phyloP scores from a whole-genome alignment of 2,329 filamentous ascomycete species.

The Cladosporium sp. region DNA sequence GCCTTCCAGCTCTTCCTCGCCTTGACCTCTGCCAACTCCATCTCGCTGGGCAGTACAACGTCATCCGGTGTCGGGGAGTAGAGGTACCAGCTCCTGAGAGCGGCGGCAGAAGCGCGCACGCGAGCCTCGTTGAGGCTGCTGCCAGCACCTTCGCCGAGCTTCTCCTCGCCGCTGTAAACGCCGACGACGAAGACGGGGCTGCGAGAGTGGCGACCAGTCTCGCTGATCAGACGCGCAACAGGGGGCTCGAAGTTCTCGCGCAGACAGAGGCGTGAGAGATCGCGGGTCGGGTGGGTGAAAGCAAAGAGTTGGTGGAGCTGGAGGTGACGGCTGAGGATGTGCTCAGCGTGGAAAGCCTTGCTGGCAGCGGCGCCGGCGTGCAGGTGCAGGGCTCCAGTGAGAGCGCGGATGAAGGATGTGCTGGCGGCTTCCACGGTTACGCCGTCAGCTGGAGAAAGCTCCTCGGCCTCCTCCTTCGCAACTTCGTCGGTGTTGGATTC shows the following conservation, averaged over 20 bases:
- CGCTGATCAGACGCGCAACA: conserved; percentile 78
- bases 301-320: conserved; percentile 68
- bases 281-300: conserved; percentile 77
- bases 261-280: conserved; percentile 76
- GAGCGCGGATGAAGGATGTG: conserved; percentile 72
- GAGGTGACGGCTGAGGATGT: conserved; percentile 58
- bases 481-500: conserved; percentile 10
- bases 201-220: conserved; percentile 80
- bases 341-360: conserved; percentile 75
- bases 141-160: conserved; percentile 85
- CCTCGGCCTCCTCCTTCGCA: conserved; percentile 12
- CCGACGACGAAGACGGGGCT: conserved; percentile 91
- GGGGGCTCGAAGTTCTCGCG: conserved; percentile 86
- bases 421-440: conserved; percentile 56
- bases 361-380: conserved; percentile 75
- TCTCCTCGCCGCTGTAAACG: conserved; percentile 85
- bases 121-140: conserved; percentile 72
- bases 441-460: conserved; percentile 17
- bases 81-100: conserved; percentile 91
- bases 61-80: conserved; percentile 68
- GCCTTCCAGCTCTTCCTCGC: conserved; percentile 44
- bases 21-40: conserved; percentile 28
- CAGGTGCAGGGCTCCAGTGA: conserved; percentile 79
- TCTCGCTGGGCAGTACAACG: conserved; percentile 47
- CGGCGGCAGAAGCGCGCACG: conserved; percentile 72